Evolutionary conservation across 225 moss, liverwort and hornwort species (phyloP), one percentile per base, ranked within the genome.

Genomic region (Bryoerythrophyllum caledonicum): DNA sequence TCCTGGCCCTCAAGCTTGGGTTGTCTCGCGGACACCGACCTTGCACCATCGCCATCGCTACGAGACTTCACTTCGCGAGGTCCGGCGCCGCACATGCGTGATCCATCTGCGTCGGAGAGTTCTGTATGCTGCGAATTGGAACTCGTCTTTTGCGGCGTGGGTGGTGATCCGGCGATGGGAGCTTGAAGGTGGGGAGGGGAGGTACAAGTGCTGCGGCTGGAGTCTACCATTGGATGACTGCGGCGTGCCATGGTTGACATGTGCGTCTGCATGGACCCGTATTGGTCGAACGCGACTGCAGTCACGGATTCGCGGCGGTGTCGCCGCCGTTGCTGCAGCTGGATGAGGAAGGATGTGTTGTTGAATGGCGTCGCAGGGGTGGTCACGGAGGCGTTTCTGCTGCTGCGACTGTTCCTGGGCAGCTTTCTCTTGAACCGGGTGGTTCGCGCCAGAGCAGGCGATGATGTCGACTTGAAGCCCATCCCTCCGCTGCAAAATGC

Each of bases 291-390:
- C 11, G 51, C 14, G 7, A 43, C 48, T 19, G 17, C 21, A 21
- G 52, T 27, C 6, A 6, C 7, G n/a, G 43, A 6, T 5, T 4
- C 48, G 6, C 6, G n/a, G 12, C 26, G 49, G 32, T 41, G 75
- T 23, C 82, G 75, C 8, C 82, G 79, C 56, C 38, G 54, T 48
- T 69, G 82, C 68, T 79, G 79, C 69, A 82, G 72, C 24, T 72
- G 71, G 27, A 85, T 85, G 5, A 82, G 73, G 49, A 85, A 85
- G 65, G 85, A 78, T 11, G 82, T 85, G 73, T 82, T 73, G 76
- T 85, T 85, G 68, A 85, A 85, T 53, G 82, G 85, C 71, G 79
- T 32, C 26, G 82, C 76, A 4, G 82, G 85, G 6, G 82, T 72
- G 1, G 77, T 60, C 16, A 6, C 51, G 28, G 13, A 9, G 48